Conservation (phyloP, 129 eudicot species). For the Cynara cardunculus region DNA sequence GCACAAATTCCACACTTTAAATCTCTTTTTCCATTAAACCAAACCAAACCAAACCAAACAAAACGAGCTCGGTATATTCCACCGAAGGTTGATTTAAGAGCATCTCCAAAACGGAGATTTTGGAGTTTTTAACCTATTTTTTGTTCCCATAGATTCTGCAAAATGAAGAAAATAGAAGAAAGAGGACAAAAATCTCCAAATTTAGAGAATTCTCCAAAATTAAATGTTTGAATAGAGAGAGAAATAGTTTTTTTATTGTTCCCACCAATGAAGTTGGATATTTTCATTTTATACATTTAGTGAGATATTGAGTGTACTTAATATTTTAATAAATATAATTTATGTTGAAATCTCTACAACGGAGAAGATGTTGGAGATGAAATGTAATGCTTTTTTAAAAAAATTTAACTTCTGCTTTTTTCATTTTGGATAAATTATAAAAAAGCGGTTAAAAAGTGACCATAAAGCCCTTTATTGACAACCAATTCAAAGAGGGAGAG, state of each 20-base stretch:
- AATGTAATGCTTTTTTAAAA: no score
- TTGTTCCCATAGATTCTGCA: background rate
- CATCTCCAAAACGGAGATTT: background rate
- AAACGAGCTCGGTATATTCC: background rate
- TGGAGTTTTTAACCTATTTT: background rate
- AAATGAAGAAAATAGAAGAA: no score
- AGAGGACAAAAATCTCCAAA: background rate
- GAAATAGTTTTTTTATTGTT: no score
- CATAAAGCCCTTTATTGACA: background rate
- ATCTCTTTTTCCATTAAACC: background rate
- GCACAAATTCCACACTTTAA: slow-evolving; percentile 21
- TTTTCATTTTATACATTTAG: no score
- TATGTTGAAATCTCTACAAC: background rate
- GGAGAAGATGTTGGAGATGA: background rate
- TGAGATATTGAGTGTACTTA: background rate
- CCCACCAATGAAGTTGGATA: background rate
- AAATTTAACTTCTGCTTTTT: background rate
- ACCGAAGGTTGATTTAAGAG: background rate
- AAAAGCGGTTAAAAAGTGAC: background rate
- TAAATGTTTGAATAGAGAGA: background rate
- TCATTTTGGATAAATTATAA: no score
- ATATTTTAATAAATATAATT: no score
- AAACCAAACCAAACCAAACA: no score
- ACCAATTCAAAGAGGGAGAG: slow-evolving; percentile 2
- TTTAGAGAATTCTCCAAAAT: background rate